Conservation (phyloP, 768 basidiomycete species). For the Amanita molliuscula region DNA sequence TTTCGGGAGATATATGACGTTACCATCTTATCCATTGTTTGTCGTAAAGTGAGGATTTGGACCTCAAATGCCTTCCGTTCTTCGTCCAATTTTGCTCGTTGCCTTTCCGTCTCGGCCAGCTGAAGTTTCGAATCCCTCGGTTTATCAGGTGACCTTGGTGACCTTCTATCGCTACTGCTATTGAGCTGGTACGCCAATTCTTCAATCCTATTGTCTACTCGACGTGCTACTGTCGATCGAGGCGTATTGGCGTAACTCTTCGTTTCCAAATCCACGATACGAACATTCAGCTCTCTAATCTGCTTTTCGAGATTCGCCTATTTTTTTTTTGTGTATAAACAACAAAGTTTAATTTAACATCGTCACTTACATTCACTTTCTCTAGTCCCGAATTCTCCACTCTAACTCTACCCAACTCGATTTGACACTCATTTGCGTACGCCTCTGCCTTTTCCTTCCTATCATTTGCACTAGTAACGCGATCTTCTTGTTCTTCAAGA, state of each 20-base stretch:
- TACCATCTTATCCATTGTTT: slow-evolving; percentile 54
- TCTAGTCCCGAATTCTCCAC: slow-evolving; percentile 80
- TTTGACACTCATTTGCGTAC: slow-evolving; percentile 64
- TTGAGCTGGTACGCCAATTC: slow-evolving; percentile 56
- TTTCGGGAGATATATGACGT: slow-evolving; percentile 3
- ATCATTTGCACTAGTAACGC: slow-evolving; percentile 59
- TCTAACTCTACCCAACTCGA: slow-evolving; percentile 65
- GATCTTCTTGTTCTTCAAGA: slow-evolving; percentile 70
- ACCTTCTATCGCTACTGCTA: slow-evolving; percentile 35
- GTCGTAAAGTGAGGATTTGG: slow-evolving; percentile 47
- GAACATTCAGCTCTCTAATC: slow-evolving; percentile 74
- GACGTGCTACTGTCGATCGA: slow-evolving; percentile 43
- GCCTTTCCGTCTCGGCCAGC: slow-evolving; percentile 51
- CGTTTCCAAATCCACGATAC: slow-evolving; percentile 76
- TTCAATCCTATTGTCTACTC: slow-evolving; percentile 62
- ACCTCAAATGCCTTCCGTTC: slow-evolving; percentile 50
- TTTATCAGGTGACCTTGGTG: slow-evolving; percentile 21
- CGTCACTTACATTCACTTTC: slow-evolving; percentile 50
- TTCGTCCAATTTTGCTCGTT: slow-evolving; percentile 51
- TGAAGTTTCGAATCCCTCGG: slow-evolving; percentile 31
- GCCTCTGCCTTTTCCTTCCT: slow-evolving; percentile 76
- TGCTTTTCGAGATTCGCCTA: slow-evolving; percentile 81
- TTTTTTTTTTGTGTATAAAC: slow-evolving; percentile 6
- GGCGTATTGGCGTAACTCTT: slow-evolving; percentile 61
- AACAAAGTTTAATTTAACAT: not conserved